A percentile compares a stretch with the other conserved stretches of the same genome.
These are phyloP conservation scores for Xanthoparmelia taractica DNA, from an alignment of 495 filamentous ascomycete species.

Conservation along the genomic window DNA sequence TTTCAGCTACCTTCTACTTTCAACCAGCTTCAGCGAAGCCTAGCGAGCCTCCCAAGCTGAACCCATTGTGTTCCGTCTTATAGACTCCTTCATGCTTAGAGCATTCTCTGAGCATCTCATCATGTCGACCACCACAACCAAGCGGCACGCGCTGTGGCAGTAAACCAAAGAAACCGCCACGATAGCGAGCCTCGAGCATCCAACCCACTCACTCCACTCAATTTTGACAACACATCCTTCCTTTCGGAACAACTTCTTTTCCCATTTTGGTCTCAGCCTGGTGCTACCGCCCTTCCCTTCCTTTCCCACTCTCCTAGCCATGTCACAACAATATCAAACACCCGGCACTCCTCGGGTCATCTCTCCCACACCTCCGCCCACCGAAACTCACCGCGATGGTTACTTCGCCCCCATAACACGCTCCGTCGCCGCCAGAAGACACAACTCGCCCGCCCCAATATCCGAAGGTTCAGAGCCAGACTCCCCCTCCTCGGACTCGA, in stretches of 20 bases:
- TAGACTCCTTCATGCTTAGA: background rate
- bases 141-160: constrained; percentile 4
- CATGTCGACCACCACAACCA: constrained; percentile 1
- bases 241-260: background rate
- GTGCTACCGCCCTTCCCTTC: constrained; percentile 16
- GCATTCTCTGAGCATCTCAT: background rate
- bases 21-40: background rate
- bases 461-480: constrained; percentile 38
- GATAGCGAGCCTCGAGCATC: constrained; percentile 14
- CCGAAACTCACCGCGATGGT: constrained; percentile 45
- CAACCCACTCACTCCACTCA: constrained; percentile 11
- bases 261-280: background rate
- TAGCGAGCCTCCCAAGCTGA: background rate
- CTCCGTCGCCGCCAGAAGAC: constrained; percentile 44
- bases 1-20: background rate
- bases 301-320: constrained; percentile 22
- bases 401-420: constrained; percentile 59
- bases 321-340: constrained; percentile 43
- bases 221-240: background rate
- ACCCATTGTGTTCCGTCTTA: background rate
- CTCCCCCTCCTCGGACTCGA: constrained; percentile 35
- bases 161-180: constrained; percentile 8
- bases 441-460: constrained; percentile 36
- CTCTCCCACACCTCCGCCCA: constrained; percentile 60
- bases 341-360: constrained; percentile 64